Evolutionary conservation across 1,284 basidiomycete species (phyloP), one percentile per base, ranked within the genome.

Genomic region (Xanthoconium separans): DNA sequence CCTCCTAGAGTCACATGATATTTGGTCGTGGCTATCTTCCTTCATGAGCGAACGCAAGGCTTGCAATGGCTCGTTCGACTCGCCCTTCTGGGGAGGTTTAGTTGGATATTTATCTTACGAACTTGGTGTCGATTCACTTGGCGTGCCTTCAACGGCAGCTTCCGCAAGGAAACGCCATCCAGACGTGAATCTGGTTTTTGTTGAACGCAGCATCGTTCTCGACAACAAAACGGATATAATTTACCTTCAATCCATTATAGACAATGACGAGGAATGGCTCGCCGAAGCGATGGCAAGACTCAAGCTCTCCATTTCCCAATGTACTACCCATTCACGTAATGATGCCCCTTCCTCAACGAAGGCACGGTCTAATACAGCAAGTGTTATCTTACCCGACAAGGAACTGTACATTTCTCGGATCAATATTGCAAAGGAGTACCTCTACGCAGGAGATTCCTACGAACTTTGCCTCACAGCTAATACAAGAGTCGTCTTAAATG

Each of bases 401-500:
- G 68, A 71, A 0, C 66, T 70, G 2, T 98, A 98, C 73, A 84
- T 88, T 51, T 72, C 79, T 16, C 83, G 83, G 40, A 94, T 98
- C 62, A 76, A 84, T 31, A 68, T 76, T 36, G 91, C 91, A 11
- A 85, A 94, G 64, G 85, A 90, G 51, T 80, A 83, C 51, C 85
- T 98, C 22, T 86, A 80, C 53, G 78, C 87, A 37, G 95, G 95
- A 6, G 91, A 98, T 68, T 94, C 93, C n/a, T 98, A 98, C 72
- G 95, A 98, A 68, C 80, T 98, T 20, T 98, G 96, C 64, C 77
- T 98, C 40, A 98, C 95, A 1, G 95, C 91, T 1, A 83, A 81
- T 11, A 89, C 87, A 18, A 78, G 69, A 43, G 76, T 89, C 37
- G 70, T 72, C 10, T 65, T 83, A 7, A 57, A 60, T 29, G 50